A percentile compares a stretch with the other conserved stretches of the same genome.
Evolutionary conservation across 176 grass and related monocot species (phyloP).

Genomic region (Eragrostis curvula): DNA sequence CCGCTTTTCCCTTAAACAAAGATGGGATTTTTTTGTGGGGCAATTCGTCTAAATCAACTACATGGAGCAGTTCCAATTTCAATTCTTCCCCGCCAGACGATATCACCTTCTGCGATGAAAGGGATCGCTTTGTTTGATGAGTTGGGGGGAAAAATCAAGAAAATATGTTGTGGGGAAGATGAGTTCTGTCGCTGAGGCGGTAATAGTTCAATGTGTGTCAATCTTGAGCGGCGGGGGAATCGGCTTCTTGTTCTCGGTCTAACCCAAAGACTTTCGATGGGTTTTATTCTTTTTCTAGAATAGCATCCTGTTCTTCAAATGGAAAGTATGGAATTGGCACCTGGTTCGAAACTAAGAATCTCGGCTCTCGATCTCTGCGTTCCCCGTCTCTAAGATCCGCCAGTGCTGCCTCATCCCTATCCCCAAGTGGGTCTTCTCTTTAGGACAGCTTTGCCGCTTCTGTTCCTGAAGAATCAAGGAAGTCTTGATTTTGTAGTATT

Average conservation of each 20-base stretch:
- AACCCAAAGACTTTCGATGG: slow-evolving; percentile 34
- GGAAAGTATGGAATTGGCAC: slow-evolving; percentile 50
- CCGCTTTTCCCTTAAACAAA: not conserved
- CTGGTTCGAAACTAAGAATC: slow-evolving; percentile 50
- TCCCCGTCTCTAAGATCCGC: slow-evolving; percentile 42
- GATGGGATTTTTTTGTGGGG: not conserved
- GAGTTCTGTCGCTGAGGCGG: slow-evolving; percentile 9
- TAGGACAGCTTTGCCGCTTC: slow-evolving; percentile 26
- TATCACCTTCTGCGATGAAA: slow-evolving; percentile 2
- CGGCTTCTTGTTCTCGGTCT: slow-evolving; percentile 23
- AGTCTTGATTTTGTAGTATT: slow-evolving; percentile 9
- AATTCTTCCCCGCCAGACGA: not conserved
- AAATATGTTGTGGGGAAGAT: not conserved
- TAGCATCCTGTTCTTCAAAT: slow-evolving; percentile 47
- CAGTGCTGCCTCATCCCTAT: not conserved
- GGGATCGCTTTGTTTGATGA: slow-evolving; percentile 17
- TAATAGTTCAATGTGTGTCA: slow-evolving; percentile 31
- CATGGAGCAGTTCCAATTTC: slow-evolving; percentile 7
- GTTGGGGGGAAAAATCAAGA: not conserved
- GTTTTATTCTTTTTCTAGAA: slow-evolving; percentile 37
- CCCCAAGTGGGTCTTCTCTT: slow-evolving; percentile 41
- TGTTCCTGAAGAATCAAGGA: slow-evolving; percentile 23
- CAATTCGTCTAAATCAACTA: slow-evolving; percentile 29
- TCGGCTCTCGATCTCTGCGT: slow-evolving; percentile 40
- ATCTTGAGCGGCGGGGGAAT: slow-evolving; percentile 42